Evolutionary conservation across 305 asterid species (phyloP), one percentile per base, ranked within the genome.

Genomic region (Fraxinus sp.): DNA sequence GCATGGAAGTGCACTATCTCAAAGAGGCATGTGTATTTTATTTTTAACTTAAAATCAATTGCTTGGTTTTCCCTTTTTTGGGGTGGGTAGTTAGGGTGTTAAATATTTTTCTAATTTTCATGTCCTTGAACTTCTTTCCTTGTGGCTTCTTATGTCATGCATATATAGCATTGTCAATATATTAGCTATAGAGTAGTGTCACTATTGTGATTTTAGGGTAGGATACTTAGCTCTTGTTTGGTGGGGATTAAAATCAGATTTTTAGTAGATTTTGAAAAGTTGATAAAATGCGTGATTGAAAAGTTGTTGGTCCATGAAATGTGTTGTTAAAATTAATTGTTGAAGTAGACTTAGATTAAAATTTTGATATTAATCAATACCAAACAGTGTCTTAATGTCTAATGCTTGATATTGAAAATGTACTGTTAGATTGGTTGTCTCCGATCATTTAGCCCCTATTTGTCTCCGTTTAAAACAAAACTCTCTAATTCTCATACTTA

Each of bases 1-100:
- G 39, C 80, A 77, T 73, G 87, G 88, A 91, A 90, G 86, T 92
- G 84, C 74, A 59, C 59, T 81, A 82, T 77, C 93, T 92, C 35
- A 85, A 79, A 83, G 89, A 90, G 97, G 99, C 89, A 81, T 72
- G 78, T 83, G 76, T 57, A 57, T 80, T 70, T 66, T 66, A 64
- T 74, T 84, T 9, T 79, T 74, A 36, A 64, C 44, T 73, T 81
- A 4, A 16, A 80, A 73, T 74, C 64, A 82, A 68, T 78, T 33
- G n/a, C 52, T 71, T 35, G 39, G 30, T 68, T 16, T 41, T 66
- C n/a, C 18, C 13, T 5, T n/a, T 57, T 57, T 9, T 64, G 1
- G 72, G 72, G 33, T 8, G 68, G 68, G 22, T 24, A 24, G 28
- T 18, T 14, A 4, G 68, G 68, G 68, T 57, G 11, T 14, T 13